A percentile compares a stretch with the other conserved stretches of the same genome.
Evolutionary conservation across 75 land plant genomes (phyloP).

Genomic region (Sequoiadendron giganteum): DNA sequence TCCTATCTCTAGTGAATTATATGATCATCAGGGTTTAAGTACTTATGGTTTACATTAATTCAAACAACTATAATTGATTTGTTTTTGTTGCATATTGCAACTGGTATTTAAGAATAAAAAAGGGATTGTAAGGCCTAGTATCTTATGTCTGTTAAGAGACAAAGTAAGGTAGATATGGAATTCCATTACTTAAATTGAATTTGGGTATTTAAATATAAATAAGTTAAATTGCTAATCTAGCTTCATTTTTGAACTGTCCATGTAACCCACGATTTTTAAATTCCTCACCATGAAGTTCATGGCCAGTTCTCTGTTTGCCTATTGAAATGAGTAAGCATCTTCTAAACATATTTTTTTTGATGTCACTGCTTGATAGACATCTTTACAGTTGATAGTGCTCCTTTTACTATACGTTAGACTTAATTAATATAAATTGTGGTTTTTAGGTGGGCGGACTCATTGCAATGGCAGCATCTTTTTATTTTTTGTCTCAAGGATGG

Average conservation of each 20-base stretch:
- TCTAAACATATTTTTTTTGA: not conserved
- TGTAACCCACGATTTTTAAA: not conserved
- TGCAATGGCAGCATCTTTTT: conserved; percentile 87
- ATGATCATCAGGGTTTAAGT: not conserved
- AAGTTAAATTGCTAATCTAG: not conserved
- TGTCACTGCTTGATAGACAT: not conserved
- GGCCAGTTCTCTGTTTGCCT: not conserved
- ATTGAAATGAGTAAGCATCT: not conserved
- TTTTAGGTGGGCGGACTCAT: conserved; percentile 82
- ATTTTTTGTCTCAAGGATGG: conserved; percentile 92
- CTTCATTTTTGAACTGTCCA: conserved; percentile 3
- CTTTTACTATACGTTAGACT: not conserved
- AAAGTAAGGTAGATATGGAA: not conserved
- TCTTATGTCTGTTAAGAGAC: not conserved
- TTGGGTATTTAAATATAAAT: not conserved
- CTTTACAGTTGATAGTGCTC: not conserved
- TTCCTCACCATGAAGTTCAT: not conserved
- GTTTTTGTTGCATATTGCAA: not conserved
- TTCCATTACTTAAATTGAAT: not conserved
- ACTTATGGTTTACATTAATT: not conserved
- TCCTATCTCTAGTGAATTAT: not conserved
- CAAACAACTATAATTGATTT: not conserved
- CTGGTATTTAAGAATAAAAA: not conserved
- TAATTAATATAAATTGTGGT: not conserved
- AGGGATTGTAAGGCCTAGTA: not conserved